A percentile compares a stretch with the other conserved stretches of the same genome.
phyloP scores from a whole-genome alignment of 352 stramenopile genomes.

The Globisporangium uncinulatum region DNA sequence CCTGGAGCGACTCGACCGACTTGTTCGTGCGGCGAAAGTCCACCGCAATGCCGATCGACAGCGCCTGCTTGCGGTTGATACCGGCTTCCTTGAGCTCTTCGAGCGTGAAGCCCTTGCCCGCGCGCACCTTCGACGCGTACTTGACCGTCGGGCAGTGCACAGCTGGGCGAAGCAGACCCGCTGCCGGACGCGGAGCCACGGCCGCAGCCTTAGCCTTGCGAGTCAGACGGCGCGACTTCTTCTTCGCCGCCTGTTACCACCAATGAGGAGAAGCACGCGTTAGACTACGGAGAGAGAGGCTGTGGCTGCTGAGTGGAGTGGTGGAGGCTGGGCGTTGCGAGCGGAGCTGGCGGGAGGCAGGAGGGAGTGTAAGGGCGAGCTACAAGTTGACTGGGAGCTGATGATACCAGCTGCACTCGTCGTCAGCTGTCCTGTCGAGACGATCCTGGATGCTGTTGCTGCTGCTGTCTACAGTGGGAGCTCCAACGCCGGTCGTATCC shows the following conservation, averaged over 20 bases:
- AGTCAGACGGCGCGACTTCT: constrained; percentile 92
- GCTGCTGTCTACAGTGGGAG: too few species aligned
- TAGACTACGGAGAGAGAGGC: background rate
- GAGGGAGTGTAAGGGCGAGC: too few species aligned
- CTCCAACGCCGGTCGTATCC: too few species aligned
- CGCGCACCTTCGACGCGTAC: constrained; percentile 98
- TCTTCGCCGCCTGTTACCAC: constrained; percentile 95
- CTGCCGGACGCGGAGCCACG: constrained; percentile 95
- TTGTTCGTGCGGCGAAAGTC: constrained; percentile 98
- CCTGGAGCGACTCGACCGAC: constrained; percentile 93
- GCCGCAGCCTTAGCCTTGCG: constrained; percentile 97
- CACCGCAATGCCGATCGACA: constrained; percentile 98
- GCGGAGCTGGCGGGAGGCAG: too few species aligned
- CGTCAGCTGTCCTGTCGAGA: too few species aligned
- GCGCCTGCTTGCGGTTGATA: constrained; percentile 93
- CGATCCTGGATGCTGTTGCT: too few species aligned
- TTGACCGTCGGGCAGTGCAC: constrained; percentile 98
- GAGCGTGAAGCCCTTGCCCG: constrained; percentile 98
- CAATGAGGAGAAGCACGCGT: constrained; percentile 28
- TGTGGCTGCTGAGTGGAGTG: too few species aligned
- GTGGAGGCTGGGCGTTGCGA: too few species aligned
- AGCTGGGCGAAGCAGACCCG: constrained; percentile 93
- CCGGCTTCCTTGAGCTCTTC: constrained; percentile 98
- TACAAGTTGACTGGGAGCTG: too few species aligned
- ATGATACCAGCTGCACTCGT: too few species aligned